These are phyloP conservation scores for Leptomonas seymouri DNA, from an alignment of 208 protist genomes.

Conservation along the genomic window DNA sequence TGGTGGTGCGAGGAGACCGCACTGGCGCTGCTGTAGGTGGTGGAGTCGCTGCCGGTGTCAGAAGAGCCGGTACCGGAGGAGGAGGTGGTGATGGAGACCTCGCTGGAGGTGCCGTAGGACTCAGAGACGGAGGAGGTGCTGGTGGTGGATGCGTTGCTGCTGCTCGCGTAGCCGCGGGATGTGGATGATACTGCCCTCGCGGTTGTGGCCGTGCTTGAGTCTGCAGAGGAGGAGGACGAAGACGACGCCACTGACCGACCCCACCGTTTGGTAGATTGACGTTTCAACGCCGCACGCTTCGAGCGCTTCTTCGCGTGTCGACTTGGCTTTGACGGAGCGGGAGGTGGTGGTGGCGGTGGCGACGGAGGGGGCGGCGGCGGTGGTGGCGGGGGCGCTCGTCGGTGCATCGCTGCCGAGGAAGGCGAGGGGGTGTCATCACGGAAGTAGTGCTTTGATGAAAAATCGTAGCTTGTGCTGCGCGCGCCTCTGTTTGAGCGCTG, in stretches of 20 bases:
- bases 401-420: conserved; percentile 1
- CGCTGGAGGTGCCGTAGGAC: conserved; percentile 13
- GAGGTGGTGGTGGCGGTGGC: conserved; percentile 14
- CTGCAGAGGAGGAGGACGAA: conserved; percentile 7
- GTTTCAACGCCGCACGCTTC: not conserved
- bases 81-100: not conserved
- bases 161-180: not conserved
- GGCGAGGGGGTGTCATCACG: conserved; percentile 3
- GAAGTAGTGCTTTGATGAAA: conserved; percentile 15
- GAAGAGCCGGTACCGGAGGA: not conserved
- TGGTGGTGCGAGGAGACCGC: not conserved
- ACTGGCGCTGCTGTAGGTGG: conserved; percentile 26
- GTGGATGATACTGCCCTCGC: not conserved
- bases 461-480: conserved; percentile 6
- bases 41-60: not conserved
- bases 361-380: conserved; percentile 20
- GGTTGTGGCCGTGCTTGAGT: conserved; percentile 1
- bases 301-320: not conserved
- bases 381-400: conserved; percentile 20
- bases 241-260: not conserved
- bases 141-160: not conserved
- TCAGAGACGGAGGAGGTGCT: not conserved
- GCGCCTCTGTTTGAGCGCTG: conserved; percentile 14
- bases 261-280: not conserved
- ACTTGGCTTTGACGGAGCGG: not conserved